Evolutionary conservation across 306 rosid genomes (phyloP).

Genomic region (Cucurbita moschata): DNA sequence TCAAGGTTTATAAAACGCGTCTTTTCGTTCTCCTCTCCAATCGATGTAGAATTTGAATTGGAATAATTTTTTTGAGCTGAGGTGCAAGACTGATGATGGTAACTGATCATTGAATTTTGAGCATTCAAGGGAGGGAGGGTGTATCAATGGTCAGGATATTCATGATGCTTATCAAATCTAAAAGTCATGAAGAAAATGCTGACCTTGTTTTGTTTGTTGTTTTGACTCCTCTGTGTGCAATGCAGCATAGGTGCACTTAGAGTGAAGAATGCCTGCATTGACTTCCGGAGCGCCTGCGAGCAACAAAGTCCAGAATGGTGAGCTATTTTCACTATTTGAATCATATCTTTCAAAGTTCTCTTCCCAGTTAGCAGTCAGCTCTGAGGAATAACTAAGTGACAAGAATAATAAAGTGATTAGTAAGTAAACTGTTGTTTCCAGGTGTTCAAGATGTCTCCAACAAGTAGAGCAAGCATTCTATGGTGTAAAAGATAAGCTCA

Average conservation of each 20-base stretch:
- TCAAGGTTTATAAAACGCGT: too few relatives aligned
- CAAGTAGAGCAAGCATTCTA: slow-evolving; percentile 79
- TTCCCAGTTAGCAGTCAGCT: background rate
- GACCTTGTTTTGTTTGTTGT: background rate
- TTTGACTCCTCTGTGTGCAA: background rate
- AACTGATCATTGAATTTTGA: background rate
- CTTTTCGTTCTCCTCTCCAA: too few relatives aligned
- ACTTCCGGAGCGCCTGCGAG: slow-evolving; percentile 74
- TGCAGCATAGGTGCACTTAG: slow-evolving; percentile 85
- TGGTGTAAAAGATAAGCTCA: slow-evolving; percentile 78
- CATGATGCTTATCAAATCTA: background rate
- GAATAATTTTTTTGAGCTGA: too few relatives aligned
- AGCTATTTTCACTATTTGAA: slow-evolving; percentile 22
- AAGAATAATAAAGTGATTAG: background rate
- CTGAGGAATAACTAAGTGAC: background rate
- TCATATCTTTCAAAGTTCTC: background rate
- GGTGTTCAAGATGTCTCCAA: slow-evolving; percentile 76
- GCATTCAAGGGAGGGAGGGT: background rate
- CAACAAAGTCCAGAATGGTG: slow-evolving; percentile 71
- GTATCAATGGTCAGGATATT: background rate
- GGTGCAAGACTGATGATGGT: background rate
- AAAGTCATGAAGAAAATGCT: background rate
- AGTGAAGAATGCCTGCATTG: slow-evolving; percentile 71
- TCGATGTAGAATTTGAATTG: background rate
- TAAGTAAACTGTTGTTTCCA: slow-evolving; percentile 17